Percentiles rank a stretch among this genome's conserved stretches.
Evolutionary conservation across 192 early-diverging fungal genomes (phyloP).

Genomic region (Kickxella alabastrina): DNA sequence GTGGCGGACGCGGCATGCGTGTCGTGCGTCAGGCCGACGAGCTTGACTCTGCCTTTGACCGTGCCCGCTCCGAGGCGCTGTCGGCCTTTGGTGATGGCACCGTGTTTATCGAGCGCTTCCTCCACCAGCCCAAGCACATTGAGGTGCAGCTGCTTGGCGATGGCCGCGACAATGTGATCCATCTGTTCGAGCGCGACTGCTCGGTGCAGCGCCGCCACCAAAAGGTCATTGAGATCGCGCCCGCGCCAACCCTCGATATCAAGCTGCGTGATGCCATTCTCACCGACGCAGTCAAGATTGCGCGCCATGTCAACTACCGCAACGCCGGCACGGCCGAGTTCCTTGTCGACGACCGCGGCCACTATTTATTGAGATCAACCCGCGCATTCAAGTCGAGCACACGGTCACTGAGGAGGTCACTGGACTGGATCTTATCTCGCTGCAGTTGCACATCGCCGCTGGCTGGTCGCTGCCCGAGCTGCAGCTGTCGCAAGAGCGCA

Average conservation of each 20-base stretch:
- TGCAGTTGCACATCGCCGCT: conserved; percentile 93
- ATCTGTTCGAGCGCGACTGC: conserved; percentile 94
- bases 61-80: conserved; percentile 83
- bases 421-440: conserved; percentile 88
- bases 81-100: conserved; percentile 95
- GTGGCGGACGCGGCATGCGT: conserved; percentile 96
- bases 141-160: conserved; percentile 95
- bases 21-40: conserved; percentile 74
- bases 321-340: conserved; percentile 98
- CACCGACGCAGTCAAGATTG: conserved; percentile 88
- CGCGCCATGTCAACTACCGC: conserved; percentile 81
- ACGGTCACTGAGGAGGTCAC: conserved; percentile 97
- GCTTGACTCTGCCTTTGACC: conserved; percentile 75
- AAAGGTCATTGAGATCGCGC: conserved; percentile 93
- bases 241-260: conserved; percentile 68
- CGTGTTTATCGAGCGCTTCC: conserved; percentile 90
- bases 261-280: conserved; percentile 73
- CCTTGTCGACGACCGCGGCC: conserved; percentile 81
- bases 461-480: conserved; percentile 77
- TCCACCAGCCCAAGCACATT: conserved; percentile 91
- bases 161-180: conserved; percentile 79
- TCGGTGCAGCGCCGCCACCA: conserved; percentile 97
- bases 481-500: conserved; percentile 75
- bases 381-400: conserved; percentile 98
- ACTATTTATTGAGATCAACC: conserved; percentile 99